Conservation (phyloP, 805 yeast genomes). For the Brettanomyces nanus region DNA sequence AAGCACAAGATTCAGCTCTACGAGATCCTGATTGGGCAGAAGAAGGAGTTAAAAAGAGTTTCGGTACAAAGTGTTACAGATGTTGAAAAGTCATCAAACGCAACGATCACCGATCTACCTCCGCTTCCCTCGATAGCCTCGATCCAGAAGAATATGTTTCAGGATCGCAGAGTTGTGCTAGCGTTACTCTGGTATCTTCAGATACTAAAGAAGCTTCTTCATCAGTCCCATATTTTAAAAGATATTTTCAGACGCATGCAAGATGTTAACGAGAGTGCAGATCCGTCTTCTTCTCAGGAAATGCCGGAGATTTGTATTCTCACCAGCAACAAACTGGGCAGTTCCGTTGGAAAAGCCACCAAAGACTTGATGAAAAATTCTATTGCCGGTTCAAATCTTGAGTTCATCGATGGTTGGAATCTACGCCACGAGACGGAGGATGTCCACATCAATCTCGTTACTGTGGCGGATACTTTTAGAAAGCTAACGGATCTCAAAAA, state of each 20-base stretch:
- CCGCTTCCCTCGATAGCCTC: neutral
- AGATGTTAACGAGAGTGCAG: slow-evolving; percentile 9
- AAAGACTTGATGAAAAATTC: slow-evolving; percentile 11
- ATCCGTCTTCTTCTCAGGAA: slow-evolving; percentile 13
- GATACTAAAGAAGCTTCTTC: slow-evolving; percentile 19
- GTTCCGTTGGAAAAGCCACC: slow-evolving; percentile 9
- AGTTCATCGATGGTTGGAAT: slow-evolving; percentile 28
- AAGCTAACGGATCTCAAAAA: slow-evolving; percentile 17
- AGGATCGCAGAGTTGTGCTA: slow-evolving; percentile 22
- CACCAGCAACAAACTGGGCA: slow-evolving; percentile 21
- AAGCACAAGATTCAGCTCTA: slow-evolving; percentile 8
- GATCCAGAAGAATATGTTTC: slow-evolving; percentile 13
- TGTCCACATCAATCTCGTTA: slow-evolving; percentile 21
- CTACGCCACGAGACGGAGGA: slow-evolving; percentile 22
- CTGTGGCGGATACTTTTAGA: slow-evolving; percentile 16
- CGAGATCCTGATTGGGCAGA: neutral
- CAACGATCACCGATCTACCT: neutral
- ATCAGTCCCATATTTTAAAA: slow-evolving; percentile 16
- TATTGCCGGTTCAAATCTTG: slow-evolving; percentile 20
- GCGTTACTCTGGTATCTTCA: slow-evolving; percentile 25
- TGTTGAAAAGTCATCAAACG: neutral
- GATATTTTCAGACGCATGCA: slow-evolving; percentile 4
- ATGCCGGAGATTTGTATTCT: slow-evolving; percentile 19
- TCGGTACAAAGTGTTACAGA: neutral
- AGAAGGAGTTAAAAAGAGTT: neutral